These are phyloP conservation scores for Leptographium lundbergii DNA, from an alignment of 2,329 filamentous ascomycete species.

Conservation along the genomic window DNA sequence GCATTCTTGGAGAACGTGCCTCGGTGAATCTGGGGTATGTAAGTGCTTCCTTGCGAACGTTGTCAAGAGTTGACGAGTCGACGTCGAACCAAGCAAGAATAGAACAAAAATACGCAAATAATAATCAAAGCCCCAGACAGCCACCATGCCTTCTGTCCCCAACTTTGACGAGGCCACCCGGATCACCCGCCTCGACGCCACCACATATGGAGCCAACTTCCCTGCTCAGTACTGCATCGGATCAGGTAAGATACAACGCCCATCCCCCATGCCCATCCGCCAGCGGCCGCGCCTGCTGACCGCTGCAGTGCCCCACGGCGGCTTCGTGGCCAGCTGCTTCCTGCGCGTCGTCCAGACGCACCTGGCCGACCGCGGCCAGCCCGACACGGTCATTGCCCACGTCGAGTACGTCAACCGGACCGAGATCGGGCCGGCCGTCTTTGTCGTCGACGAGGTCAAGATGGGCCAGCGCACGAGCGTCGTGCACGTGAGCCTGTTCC, in stretches of 20 bases:
- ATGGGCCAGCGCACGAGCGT: conserved; percentile 27
- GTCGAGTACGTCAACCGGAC: conserved; percentile 30
- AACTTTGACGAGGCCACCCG: not conserved
- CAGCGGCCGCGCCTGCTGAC: no score
- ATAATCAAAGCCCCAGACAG: not conserved
- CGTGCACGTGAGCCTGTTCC: conserved; percentile 28
- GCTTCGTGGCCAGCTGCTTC: conserved; percentile 30
- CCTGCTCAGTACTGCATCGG: conserved; percentile 2
- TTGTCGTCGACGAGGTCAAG: conserved; percentile 29
- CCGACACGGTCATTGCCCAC: conserved; percentile 25
- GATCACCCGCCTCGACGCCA: not conserved
- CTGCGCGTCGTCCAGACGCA: conserved; percentile 23
- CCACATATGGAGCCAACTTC: not conserved
- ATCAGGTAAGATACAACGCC: not conserved
- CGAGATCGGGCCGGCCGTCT: conserved; percentile 21
- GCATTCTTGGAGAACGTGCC: not conserved
- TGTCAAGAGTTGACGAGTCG: no score
- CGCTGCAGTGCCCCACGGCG: conserved; percentile 28
- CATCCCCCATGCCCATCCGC: no score
- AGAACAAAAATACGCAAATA: no score
- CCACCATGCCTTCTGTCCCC: not conserved
- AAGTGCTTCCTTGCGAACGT: no score
- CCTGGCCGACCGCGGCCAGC: conserved; percentile 20
- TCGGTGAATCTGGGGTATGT: not conserved
- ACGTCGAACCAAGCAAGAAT: no score